A percentile compares a stretch with the other conserved stretches of the same genome.
These are phyloP conservation scores for Scheffersomyces titani DNA, from an alignment of 1,139 yeast genomes.

Conservation along the genomic window DNA sequence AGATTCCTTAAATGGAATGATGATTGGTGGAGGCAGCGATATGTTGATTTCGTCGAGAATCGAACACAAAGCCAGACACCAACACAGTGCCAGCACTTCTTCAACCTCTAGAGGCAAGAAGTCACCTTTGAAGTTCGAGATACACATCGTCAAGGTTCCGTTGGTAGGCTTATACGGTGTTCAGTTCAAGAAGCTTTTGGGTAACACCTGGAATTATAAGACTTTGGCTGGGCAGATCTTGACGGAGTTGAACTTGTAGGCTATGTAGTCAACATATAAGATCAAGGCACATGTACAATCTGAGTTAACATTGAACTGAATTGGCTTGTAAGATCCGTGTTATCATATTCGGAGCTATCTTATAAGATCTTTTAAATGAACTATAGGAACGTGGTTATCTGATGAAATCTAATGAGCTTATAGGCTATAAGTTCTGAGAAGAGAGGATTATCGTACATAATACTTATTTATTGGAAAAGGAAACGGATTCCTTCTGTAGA, in stretches of 20 bases:
- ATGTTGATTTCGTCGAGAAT: constrained; percentile 63
- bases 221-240: constrained; percentile 88
- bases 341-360: background rate
- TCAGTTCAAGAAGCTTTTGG: constrained; percentile 89
- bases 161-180: constrained; percentile 90
- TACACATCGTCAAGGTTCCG: constrained; percentile 91
- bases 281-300: background rate
- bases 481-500: no score
- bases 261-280: background rate
- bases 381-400: no score
- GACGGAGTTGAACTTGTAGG: constrained; percentile 68
- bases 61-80: constrained; percentile 51
- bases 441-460: no score
- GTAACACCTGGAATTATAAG: constrained; percentile 95
- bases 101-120: constrained; percentile 22
- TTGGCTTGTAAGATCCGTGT: no score
- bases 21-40: constrained; percentile 60
- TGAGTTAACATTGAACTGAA: no score
- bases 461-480: no score
- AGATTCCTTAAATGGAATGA: constrained; percentile 56
- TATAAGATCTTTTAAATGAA: no score
- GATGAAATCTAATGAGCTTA: no score
- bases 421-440: no score
- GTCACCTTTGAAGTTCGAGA: constrained; percentile 80
- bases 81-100: constrained; percentile 27